Evolutionary conservation across 768 basidiomycete species (phyloP).

Genomic region (Amanita rubescens): DNA sequence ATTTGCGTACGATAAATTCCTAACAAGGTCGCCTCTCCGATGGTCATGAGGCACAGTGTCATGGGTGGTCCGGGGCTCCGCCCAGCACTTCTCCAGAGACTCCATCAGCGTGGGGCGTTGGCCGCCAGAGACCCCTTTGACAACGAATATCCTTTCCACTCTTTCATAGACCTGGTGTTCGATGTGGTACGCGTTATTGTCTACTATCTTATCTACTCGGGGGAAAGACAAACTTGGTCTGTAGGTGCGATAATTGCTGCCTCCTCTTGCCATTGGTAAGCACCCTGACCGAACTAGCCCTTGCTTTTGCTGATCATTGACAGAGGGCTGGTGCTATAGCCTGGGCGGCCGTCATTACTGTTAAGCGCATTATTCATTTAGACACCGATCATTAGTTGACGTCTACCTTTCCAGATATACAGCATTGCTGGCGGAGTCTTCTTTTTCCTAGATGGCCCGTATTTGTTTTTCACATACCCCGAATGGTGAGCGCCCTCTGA

Average conservation of each 20-base stretch:
- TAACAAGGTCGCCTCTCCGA: not conserved
- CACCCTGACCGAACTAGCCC: constrained; percentile 12
- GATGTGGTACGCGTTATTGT: constrained; percentile 22
- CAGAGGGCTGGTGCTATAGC: constrained; percentile 69
- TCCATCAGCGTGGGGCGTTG: not conserved
- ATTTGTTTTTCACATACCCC: constrained; percentile 54
- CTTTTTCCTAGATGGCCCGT: constrained; percentile 54
- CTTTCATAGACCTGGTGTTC: not conserved
- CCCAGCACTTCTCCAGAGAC: not conserved
- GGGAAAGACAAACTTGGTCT: constrained; percentile 7
- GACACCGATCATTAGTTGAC: constrained; percentile 4
- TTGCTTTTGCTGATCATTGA: constrained; percentile 20
- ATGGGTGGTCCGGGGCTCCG: not conserved
- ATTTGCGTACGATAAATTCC: constrained; percentile 4
- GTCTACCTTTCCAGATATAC: constrained; percentile 39
- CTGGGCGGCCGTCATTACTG: constrained; percentile 57
- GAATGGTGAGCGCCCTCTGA: constrained; percentile 45
- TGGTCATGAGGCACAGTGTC: not conserved
- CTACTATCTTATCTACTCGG: constrained; percentile 17
- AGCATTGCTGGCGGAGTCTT: constrained; percentile 61
- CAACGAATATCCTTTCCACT: not conserved
- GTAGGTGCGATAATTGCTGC: constrained; percentile 76
- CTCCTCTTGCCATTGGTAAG: constrained; percentile 66
- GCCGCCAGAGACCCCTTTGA: not conserved
- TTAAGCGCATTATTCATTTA: constrained; percentile 24